Conservation (phyloP, 2,329 filamentous ascomycete species). For the Leptographium radiaticola region DNA sequence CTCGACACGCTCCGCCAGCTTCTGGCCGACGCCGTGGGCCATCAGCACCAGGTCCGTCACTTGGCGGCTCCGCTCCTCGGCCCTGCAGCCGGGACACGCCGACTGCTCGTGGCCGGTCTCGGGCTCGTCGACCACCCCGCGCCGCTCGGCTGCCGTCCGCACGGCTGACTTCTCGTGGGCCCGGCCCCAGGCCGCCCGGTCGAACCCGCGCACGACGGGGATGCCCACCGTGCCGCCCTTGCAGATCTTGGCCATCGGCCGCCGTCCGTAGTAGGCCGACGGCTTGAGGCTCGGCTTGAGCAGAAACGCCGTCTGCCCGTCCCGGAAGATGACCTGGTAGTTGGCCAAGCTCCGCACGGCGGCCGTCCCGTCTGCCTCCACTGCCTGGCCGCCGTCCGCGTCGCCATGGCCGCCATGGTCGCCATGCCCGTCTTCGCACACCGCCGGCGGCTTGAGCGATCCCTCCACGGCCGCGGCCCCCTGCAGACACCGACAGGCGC, state of each 20-base stretch:
- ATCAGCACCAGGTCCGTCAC: constrained; percentile 84
- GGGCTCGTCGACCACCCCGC: neutral
- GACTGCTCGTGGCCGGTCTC: constrained; percentile 9
- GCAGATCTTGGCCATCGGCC: constrained; percentile 70
- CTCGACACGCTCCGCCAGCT: constrained; percentile 85
- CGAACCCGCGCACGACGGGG: constrained; percentile 80
- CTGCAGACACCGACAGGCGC: constrained; percentile 44
- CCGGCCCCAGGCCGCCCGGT: constrained; percentile 62
- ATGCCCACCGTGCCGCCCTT: constrained; percentile 75
- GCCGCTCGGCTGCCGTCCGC: neutral
- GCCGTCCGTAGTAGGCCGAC: constrained; percentile 71
- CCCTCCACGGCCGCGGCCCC: constrained; percentile 47
- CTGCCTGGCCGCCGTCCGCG: constrained; percentile 21
- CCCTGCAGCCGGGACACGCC: constrained; percentile 45
- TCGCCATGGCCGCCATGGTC: neutral
- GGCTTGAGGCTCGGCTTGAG: constrained; percentile 76
- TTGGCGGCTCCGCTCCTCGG: constrained; percentile 49
- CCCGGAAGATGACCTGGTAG: constrained; percentile 78
- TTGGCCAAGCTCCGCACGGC: constrained; percentile 47
- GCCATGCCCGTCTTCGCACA: neutral
- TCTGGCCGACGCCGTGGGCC: constrained; percentile 92
- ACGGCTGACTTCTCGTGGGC: constrained; percentile 35
- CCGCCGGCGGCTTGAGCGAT: constrained; percentile 24
- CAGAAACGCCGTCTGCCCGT: constrained; percentile 64
- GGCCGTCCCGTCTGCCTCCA: constrained; percentile 25